phyloP scores from a whole-genome alignment of 768 basidiomycete genomes.

The Auricularia auricula-judae region DNA sequence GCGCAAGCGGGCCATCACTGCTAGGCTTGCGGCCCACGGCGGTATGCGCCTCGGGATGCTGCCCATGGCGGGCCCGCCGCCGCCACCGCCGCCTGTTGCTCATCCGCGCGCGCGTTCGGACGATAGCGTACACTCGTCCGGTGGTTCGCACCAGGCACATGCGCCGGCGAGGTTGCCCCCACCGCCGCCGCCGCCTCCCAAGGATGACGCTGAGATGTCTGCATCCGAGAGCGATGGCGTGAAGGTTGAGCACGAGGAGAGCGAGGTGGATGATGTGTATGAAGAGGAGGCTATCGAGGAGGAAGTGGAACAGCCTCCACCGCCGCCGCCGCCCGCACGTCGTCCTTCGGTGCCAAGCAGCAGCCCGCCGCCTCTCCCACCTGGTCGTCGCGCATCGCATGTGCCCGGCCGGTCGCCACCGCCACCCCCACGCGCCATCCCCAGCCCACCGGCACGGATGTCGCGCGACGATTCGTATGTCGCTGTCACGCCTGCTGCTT shows the following conservation, averaged over 20 bases:
- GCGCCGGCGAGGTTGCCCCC: conserved; percentile 13
- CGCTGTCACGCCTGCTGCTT: background rate
- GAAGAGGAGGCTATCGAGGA: conserved; percentile 38
- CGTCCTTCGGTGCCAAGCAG: conserved; percentile 16
- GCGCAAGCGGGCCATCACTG: conserved; percentile 40
- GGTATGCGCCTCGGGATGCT: conserved; percentile 50
- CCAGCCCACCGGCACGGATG: background rate
- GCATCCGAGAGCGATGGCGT: conserved; percentile 42
- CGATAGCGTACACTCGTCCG: background rate
- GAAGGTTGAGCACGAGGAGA: conserved; percentile 59
- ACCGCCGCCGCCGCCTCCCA: conserved; percentile 24
- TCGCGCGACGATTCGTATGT: background rate
- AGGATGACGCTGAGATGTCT: conserved; percentile 36
- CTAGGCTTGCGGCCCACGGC: conserved; percentile 44
- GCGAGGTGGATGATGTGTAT: conserved; percentile 56
- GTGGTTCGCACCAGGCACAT: background rate
- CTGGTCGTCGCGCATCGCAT: conserved; percentile 8
- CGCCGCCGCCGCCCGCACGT: conserved; percentile 39
- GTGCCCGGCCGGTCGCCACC: conserved; percentile 2
- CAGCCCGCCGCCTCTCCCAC: conserved; percentile 25
- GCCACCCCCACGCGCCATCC: background rate
- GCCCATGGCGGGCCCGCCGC: conserved; percentile 21
- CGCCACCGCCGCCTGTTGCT: conserved; percentile 9
- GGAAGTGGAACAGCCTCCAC: conserved; percentile 34
- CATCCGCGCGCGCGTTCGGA: background rate